Percentiles rank a stretch among this genome's conserved stretches.
These are phyloP conservation scores for Apiotrichum brassicae DNA, from an alignment of 1,284 basidiomycete genomes.

Conservation along the genomic window DNA sequence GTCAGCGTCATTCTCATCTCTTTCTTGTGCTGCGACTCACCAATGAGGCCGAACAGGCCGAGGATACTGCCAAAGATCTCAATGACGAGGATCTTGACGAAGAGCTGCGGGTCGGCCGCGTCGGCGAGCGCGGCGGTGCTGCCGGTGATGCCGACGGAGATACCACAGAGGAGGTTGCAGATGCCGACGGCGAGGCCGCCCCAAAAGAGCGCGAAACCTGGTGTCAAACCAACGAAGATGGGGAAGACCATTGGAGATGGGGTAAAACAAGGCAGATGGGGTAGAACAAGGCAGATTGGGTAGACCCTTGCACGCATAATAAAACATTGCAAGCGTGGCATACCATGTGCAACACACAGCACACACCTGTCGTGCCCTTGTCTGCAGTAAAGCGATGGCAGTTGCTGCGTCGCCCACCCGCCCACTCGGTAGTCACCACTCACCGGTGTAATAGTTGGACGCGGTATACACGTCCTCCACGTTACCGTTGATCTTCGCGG, in stretches of 20 bases:
- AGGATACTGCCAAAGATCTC: constrained; percentile 92
- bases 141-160: constrained; percentile 84
- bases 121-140: constrained; percentile 87
- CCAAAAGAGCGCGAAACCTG: constrained; percentile 89
- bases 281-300: too few species aligned
- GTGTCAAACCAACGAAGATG: too few species aligned
- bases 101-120: constrained; percentile 83
- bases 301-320: too few species aligned
- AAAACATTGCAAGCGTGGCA: too few species aligned
- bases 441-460: constrained; percentile 84
- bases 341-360: too few species aligned
- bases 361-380: too few species aligned
- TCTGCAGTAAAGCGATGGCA: too few species aligned
- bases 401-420: too few species aligned
- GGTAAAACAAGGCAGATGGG: too few species aligned
- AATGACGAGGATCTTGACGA: constrained; percentile 89
- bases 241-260: too few species aligned
- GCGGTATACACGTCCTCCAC: constrained; percentile 66
- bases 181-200: constrained; percentile 79
- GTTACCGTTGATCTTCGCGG: constrained; percentile 63
- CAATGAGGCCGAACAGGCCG: constrained; percentile 84
- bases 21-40: too few species aligned
- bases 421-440: constrained; percentile 15
- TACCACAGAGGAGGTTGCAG: constrained; percentile 88
- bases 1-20: neutral